Base-by-base conservation (phyloP, 2,329 filamentous ascomycete species). In the Fusarium subtropicale region DNA sequence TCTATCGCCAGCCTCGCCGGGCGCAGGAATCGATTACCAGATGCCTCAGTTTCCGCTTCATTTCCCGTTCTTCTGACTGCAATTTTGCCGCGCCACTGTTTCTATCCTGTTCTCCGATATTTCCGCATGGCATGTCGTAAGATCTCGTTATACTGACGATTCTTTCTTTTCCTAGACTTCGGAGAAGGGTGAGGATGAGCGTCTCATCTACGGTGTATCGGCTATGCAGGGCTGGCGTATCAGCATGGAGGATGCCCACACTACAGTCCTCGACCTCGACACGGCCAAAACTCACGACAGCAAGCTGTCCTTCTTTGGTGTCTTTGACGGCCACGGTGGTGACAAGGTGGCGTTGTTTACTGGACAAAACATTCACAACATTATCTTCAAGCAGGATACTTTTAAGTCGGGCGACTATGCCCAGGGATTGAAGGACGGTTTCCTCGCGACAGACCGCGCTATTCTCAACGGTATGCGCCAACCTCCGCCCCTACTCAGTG, bases 201-300 rank as follows among this genome's bases (percentile, higher is more conserved):
- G 93, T 79, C 90, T 97, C 79, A 83, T 96, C 79, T 99, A 92
- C 81, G 96, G 96, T 78, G 90, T 98, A 72, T 99, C 96, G 72
- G 94, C 94, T 82, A 99, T 99, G 96, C 96, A 99, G 83, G 96
- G 96, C 85, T 99, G 96, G 96, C 92, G 96, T 84, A 98, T 99
- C 84, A 97, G 93, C 85, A 99, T 99, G 96, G 96, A 99, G 81
- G 96, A 99, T 80, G 90, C 96, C 69, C 96, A 99, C 83, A 93
- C 92, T 66, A 88, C 92, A 58, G 84, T 98, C 54, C 91, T 99
- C 79, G 93, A 98, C 81, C 89, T 98, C 61, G 78, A 79, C 64
- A 85, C 88, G 28, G 84, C 89, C 71, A 87, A 91, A 74, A 88
- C 89, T 53, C 87, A 91, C 74, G 84, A 90, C 75, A 88, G 91